Conservation (phyloP, 176 grass and related monocot species). For the Cenchrus americanus region DNA sequence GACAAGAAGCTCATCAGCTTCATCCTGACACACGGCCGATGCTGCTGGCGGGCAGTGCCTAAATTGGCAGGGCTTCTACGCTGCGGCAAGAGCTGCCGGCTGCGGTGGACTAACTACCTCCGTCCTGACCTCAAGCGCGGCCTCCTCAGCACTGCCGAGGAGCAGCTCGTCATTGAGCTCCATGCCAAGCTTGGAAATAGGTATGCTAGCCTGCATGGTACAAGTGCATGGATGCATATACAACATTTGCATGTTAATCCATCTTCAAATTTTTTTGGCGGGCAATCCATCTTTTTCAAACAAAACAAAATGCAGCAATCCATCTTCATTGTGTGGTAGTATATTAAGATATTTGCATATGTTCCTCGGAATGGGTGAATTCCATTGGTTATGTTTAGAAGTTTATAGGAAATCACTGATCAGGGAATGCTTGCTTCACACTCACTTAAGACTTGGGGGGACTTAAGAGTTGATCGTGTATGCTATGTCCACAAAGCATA, state of each 20-base stretch:
- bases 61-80: conserved; percentile 70
- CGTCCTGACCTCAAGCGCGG: conserved; percentile 83
- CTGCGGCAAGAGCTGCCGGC: conserved; percentile 83
- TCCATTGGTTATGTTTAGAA: conserved; percentile 9
- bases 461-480: not conserved
- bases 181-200: conserved; percentile 76
- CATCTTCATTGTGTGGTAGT: not conserved
- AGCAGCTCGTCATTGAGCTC: conserved; percentile 74
- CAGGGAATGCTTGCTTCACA: not conserved
- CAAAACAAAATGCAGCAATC: too few species aligned
- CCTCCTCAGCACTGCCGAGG: conserved; percentile 65
- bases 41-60: conserved; percentile 80
- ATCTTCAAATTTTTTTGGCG: conserved; percentile 11
- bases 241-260: not conserved
- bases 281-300: too few species aligned
- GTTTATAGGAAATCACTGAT: not conserved
- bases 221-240: not conserved
- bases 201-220: conserved; percentile 22
- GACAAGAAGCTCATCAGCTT: conserved; percentile 81
- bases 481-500: not conserved
- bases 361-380: conserved; percentile 11
- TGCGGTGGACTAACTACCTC: conserved; percentile 86
- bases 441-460: not conserved
- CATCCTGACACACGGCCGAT: conserved; percentile 64
- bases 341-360: conserved; percentile 3